Evolutionary conservation across 108 stramenopile genomes (phyloP).

Genomic region (Conticribra weissflogii): DNA sequence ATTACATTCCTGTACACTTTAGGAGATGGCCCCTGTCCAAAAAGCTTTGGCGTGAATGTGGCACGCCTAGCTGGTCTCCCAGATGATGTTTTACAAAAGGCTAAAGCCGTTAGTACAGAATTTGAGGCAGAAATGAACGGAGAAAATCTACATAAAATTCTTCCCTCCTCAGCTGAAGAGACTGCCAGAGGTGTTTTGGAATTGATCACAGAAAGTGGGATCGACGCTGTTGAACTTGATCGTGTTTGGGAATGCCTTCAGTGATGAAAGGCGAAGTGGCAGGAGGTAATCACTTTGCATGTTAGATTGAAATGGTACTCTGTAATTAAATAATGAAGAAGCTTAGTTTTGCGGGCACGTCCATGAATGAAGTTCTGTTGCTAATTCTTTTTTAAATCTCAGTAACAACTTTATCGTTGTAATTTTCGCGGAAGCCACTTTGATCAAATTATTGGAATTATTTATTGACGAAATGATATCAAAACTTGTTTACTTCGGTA

Average conservation of each 20-base stretch:
- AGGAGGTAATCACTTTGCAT: background rate
- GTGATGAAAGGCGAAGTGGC: too few relatives aligned
- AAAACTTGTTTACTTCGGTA: too few relatives aligned
- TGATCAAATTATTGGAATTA: too few relatives aligned
- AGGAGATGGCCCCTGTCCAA: slow-evolving; percentile 92
- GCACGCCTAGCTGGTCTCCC: slow-evolving; percentile 97
- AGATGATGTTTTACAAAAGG: slow-evolving; percentile 86
- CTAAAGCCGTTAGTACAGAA: slow-evolving; percentile 67
- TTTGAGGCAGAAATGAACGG: slow-evolving; percentile 86
- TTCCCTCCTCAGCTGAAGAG: slow-evolving; percentile 28
- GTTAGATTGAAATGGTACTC: too few relatives aligned
- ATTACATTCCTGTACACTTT: slow-evolving; percentile 99
- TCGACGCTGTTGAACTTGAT: slow-evolving; percentile 10
- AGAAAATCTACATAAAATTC: slow-evolving; percentile 34
- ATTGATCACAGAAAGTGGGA: slow-evolving; percentile 10
- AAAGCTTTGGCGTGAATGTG: slow-evolving; percentile 99
- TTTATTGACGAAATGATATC: too few relatives aligned
- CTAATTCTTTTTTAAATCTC: too few relatives aligned
- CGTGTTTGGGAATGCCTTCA: slow-evolving; percentile 38
- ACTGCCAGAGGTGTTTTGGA: slow-evolving; percentile 5
- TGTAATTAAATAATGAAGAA: too few relatives aligned
- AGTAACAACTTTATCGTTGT: too few relatives aligned
- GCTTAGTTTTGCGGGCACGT: too few relatives aligned
- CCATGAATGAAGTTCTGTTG: too few relatives aligned
- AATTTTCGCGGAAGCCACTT: too few relatives aligned